Evolutionary conservation across 192 early-diverging fungal genomes (phyloP).

Genomic region (Diversispora eburnea): DNA sequence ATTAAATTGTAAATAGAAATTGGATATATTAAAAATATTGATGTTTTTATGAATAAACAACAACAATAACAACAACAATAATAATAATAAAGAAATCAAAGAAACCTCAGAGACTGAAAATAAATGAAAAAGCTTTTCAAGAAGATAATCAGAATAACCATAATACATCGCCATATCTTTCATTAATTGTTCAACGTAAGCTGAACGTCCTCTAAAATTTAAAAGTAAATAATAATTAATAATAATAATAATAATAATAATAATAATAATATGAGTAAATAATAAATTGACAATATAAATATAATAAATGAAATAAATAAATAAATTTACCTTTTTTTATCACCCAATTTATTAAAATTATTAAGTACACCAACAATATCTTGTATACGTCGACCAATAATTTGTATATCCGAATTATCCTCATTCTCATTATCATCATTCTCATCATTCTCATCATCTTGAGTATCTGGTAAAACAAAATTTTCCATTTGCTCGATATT

Average conservation of each 20-base stretch:
- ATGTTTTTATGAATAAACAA: too few species aligned
- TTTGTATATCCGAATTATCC: constrained; percentile 50
- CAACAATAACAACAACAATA: constrained; percentile 5
- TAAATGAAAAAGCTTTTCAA: constrained; percentile 87
- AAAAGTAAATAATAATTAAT: neutral
- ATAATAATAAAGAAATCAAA: neutral
- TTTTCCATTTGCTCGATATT: too few species aligned
- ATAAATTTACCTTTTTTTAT: constrained; percentile 51
- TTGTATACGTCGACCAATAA: constrained; percentile 83
- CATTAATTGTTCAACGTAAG: constrained; percentile 83
- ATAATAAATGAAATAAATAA: neutral
- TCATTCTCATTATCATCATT: too few species aligned
- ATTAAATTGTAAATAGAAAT: neutral
- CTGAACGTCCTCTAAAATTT: constrained; percentile 58
- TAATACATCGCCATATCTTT: constrained; percentile 93
- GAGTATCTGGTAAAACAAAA: too few species aligned
- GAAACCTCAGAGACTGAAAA: constrained; percentile 77
- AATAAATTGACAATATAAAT: neutral
- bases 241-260: too few species aligned
- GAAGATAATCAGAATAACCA: constrained; percentile 89
- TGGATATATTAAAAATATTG: neutral
- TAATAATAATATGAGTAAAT: too few species aligned
- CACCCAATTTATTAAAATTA: constrained; percentile 85
- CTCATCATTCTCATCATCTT: too few species aligned
- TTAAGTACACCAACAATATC: constrained; percentile 85